Percentiles rank a stretch among this genome's conserved stretches.
Evolutionary conservation across 129 eudicot species (phyloP).

Genomic region (Saposhnikovia divaricata): DNA sequence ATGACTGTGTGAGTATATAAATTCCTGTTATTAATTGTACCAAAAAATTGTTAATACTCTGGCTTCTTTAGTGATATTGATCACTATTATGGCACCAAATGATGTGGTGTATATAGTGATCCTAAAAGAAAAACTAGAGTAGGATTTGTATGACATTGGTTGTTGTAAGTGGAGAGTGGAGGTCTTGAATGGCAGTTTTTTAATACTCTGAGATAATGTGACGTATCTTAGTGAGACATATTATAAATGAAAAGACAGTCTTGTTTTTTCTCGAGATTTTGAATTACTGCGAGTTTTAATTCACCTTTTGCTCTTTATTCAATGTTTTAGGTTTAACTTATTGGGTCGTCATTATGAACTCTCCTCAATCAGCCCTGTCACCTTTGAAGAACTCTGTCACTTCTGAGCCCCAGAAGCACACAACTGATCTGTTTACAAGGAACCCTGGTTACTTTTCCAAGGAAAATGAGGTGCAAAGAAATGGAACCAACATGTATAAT

Average conservation of each 20-base stretch:
- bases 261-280: not conserved
- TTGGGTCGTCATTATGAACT: slow-evolving; percentile 46
- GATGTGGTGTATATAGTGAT: no score
- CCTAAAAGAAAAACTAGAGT: not conserved
- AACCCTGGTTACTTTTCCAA: slow-evolving; percentile 31
- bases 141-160: not conserved
- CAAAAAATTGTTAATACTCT: not conserved
- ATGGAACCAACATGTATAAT: slow-evolving; percentile 16
- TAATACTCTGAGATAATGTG: not conserved
- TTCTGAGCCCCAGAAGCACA: slow-evolving; percentile 51
- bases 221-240: not conserved
- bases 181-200: not conserved
- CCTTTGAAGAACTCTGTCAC: slow-evolving; percentile 60
- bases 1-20: not conserved
- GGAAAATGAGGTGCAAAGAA: slow-evolving; percentile 23
- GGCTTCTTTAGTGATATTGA: not conserved
- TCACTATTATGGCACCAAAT: not conserved
- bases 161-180: not conserved
- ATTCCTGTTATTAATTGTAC: not conserved
- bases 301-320: not conserved
- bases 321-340: slow-evolving; percentile 30
- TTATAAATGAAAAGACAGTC: not conserved
- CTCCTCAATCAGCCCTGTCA: slow-evolving; percentile 93
- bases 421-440: slow-evolving; percentile 26
- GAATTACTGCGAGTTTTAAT: not conserved